Conservation (phyloP, 1,284 basidiomycete species). For the Chalciporus piperatoides region DNA sequence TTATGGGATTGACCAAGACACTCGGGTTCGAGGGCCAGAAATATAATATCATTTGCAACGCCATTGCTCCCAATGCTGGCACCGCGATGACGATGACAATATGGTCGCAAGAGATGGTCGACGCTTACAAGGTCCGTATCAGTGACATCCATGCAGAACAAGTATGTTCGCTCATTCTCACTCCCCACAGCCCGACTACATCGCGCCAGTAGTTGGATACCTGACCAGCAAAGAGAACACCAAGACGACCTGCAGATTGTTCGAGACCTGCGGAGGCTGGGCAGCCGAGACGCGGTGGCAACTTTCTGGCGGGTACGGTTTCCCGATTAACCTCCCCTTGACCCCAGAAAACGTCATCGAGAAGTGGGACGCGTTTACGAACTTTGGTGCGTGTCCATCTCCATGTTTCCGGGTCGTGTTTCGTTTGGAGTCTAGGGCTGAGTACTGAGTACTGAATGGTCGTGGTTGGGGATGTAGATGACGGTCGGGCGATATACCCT, state of each 20-base stretch:
- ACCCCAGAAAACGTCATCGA: constrained; percentile 75
- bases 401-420: not conserved
- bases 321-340: constrained; percentile 72
- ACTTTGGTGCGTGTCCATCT: constrained; percentile 60
- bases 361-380: constrained; percentile 80
- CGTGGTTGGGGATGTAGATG: constrained; percentile 41
- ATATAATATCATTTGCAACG: constrained; percentile 88
- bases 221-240: constrained; percentile 83
- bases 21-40: constrained; percentile 92
- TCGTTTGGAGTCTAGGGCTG: not conserved
- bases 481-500: constrained; percentile 79
- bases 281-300: constrained; percentile 93
- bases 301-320: constrained; percentile 83
- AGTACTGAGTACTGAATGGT: constrained; percentile 1
- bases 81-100: constrained; percentile 89
- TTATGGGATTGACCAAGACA: constrained; percentile 87
- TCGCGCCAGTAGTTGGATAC: constrained; percentile 91
- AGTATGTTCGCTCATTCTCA: not conserved
- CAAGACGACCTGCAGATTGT: constrained; percentile 73
- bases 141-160: not conserved
- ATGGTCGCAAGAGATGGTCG: constrained; percentile 90
- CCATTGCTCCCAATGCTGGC: constrained; percentile 86
- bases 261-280: constrained; percentile 93
- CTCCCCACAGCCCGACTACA: constrained; percentile 71
- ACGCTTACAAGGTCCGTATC: constrained; percentile 76